Percentiles rank a stretch among this genome's conserved stretches.
phyloP scores from a whole-genome alignment of 768 basidiomycete genomes.

The Polyporus arcularius region DNA sequence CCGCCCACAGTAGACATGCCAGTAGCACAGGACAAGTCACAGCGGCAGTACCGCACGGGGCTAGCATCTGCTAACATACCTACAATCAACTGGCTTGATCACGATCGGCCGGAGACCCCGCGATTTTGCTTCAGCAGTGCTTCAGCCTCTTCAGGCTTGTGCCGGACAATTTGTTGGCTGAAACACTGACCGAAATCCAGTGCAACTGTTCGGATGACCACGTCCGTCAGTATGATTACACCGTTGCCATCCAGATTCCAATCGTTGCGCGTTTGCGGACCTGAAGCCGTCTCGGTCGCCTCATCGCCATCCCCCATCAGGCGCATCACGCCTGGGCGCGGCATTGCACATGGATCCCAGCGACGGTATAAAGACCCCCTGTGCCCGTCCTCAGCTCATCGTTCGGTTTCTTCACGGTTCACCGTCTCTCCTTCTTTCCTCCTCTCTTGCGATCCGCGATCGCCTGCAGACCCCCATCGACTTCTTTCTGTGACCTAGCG shows the following conservation, averaged over 20 bases:
- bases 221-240: neutral
- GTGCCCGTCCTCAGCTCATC: neutral
- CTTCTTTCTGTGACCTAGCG: constrained; percentile 19
- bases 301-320: neutral
- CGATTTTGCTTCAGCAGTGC: no score
- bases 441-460: constrained; percentile 20
- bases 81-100: no score
- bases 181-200: no score
- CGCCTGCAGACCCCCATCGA: constrained; percentile 14
- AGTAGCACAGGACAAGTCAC: no score
- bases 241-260: neutral
- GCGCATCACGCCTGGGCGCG: constrained; percentile 2
- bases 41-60: no score
- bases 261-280: neutral
- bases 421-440: constrained; percentile 7
- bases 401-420: constrained; percentile 14
- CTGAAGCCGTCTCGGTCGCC: neutral
- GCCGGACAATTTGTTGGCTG: no score
- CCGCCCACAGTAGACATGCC: no score
- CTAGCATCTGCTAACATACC: no score
- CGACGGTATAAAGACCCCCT: constrained; percentile 5
- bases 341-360: neutral
- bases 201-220: no score
- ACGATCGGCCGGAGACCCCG: no score
- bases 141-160: no score